Evolutionary conservation across 2,329 filamentous ascomycete genomes (phyloP).

Genomic region (Diplocarpon mali): DNA sequence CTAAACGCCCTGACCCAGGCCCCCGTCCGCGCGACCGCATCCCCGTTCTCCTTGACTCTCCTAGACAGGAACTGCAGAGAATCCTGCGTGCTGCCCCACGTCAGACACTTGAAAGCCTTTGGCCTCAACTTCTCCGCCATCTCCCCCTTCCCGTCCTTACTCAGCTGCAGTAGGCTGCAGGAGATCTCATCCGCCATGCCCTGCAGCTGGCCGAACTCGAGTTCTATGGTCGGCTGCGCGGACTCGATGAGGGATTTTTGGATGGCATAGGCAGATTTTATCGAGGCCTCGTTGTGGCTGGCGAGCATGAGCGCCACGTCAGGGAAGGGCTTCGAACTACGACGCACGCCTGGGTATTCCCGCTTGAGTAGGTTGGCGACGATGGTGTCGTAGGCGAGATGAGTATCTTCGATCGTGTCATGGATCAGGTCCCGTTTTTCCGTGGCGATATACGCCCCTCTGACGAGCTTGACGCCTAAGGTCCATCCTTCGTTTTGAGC

Average conservation of each 20-base stretch:
- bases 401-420: constrained; percentile 36
- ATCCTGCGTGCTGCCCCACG: constrained; percentile 59
- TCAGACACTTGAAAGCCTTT: constrained; percentile 50
- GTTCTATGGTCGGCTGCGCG: constrained; percentile 30
- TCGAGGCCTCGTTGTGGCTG: constrained; percentile 67
- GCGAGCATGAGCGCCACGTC: constrained; percentile 55
- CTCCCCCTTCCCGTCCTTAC: constrained; percentile 1
- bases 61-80: constrained; percentile 73
- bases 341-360: constrained; percentile 28
- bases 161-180: constrained; percentile 36
- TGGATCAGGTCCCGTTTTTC: constrained; percentile 36
- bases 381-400: constrained; percentile 44
- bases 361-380: constrained; percentile 35
- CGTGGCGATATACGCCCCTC: constrained; percentile 40
- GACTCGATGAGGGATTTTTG: constrained; percentile 32
- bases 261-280: constrained; percentile 43
- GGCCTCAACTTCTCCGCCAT: constrained; percentile 13
- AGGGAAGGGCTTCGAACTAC: constrained; percentile 4
- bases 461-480: constrained; percentile 40
- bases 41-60: constrained; percentile 38
- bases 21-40: constrained; percentile 30
- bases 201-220: constrained; percentile 66
- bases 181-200: constrained; percentile 92
- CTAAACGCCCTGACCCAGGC: constrained; percentile 18
- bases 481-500: constrained; percentile 37